Evolutionary conservation across 2,329 filamentous ascomycete species (phyloP), one percentile per base, ranked within the genome.

Genomic region (Phoma sp.): DNA sequence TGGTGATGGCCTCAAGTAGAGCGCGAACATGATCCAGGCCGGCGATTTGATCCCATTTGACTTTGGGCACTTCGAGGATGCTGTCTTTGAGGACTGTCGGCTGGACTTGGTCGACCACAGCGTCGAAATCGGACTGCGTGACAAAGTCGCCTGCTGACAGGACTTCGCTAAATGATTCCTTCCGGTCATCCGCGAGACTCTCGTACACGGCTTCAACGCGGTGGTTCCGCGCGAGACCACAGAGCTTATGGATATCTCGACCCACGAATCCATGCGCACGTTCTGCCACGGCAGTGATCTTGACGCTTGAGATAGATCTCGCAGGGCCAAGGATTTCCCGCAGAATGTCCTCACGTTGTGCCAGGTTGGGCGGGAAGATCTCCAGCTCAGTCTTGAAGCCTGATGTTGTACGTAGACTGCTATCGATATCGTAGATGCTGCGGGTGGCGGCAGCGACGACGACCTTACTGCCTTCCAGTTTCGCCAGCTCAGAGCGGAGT

Each of bases 71-170:
- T 68, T 96, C 90, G 41, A 97, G 81, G 69, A 95, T 91, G 50
- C 96, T 87, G 68, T 96, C 92, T 61, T 91, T 87, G 85, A 98
- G 93, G 3, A 91, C 90, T 1, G 89, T 92, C 1, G 93, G 91
- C 9, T 85, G 83, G n/a, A 92, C 86, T 50, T 84, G 77, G 33
- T 83, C 80, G 32, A 93, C 80, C 1, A 91, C 90, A 35, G 80
- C 72, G 30, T 86, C 80, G 46, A 91, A 82, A 65, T 92, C 87
- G 8, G 81, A 61, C 39, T 71, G 66, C 6, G 54, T 64, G 4
- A 73, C 58, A 35, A 68, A 70, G 25, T 63, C 61, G 8, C 46
- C 30, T 14, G 54, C 49, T 50, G 53, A 66, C 40, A 59, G 57
- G 24, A 59, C 40, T 25, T 57, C 67, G 24, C 54, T 41, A 8